Base-by-base conservation (phyloP, 352 stramenopile genomes). In the Phytophthora constricta region DNA sequence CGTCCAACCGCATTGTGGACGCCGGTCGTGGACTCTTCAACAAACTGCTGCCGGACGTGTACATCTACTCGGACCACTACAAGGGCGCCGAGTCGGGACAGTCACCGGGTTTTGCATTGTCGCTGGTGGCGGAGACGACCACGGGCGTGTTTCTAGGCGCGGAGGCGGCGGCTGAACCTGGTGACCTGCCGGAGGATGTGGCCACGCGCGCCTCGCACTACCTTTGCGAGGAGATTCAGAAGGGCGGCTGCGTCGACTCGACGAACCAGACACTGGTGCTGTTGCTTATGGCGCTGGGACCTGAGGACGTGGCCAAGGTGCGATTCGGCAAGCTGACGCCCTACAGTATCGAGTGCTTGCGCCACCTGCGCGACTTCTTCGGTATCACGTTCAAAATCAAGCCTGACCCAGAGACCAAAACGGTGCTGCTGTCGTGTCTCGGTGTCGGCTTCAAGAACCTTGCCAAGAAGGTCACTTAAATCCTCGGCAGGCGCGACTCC, bases 21-120 rank as follows among this genome's bases (percentile, higher is more conserved):
- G 94, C 94, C 1, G 96, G 85, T 65, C 85, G 93, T n/a, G 97
- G 94, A 2, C 74, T 99, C 4, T 98, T 99, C 64, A 99, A 99
- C 75, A 86, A 98, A 64, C 87, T 99, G 37, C 73, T 99, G 23
- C 97, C 98, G 0, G 98, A 99, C 73, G 98, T 99, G 45, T 99
- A 99, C 87, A 99, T 99, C 66, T 97, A 98, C 79, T 99, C 97
- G 31, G 98, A 99, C 80, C 97, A 99, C 65, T 98, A 99, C 78
- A 98, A 96, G 59, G 94, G 93, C 39, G 78, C 87, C 26, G 87
- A 96, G 64, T 96, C 88, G 9, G 88, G 88, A 5, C 83, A 94
- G 57, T 96, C 86, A 61, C 97, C 97, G 1, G 97, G 96, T 28
- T 96, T 98, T 58, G 92, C 90, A 58, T 70, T 98, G 19, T 91